A percentile compares a stretch with the other conserved stretches of the same genome.
phyloP scores from a whole-genome alignment of 2,329 filamentous ascomycete genomes.

The Aspergillus awamori region DNA sequence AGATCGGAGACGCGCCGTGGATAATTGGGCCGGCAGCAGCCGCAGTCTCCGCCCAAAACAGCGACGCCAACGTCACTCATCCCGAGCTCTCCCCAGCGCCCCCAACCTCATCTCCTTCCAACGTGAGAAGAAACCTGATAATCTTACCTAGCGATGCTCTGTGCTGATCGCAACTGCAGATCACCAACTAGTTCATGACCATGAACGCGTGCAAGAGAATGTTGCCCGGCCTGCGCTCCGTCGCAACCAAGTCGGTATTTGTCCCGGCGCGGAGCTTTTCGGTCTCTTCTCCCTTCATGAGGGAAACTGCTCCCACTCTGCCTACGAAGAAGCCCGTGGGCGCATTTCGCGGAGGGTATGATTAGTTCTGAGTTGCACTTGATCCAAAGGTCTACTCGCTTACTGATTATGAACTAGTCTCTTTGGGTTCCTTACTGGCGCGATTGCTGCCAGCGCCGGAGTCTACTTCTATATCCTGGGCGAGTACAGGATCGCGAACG shows the following conservation, averaged over 20 bases:
- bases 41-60: constrained; percentile 19
- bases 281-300: constrained; percentile 43
- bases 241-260: constrained; percentile 24
- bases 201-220: constrained; percentile 20
- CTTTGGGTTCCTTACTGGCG: constrained; percentile 88
- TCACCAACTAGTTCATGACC: background rate
- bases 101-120: constrained; percentile 4
- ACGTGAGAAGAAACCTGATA: constrained; percentile 3
- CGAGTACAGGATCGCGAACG: constrained; percentile 92
- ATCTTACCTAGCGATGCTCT: constrained; percentile 2
- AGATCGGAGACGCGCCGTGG: background rate
- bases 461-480: constrained; percentile 92
- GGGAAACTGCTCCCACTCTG: constrained; percentile 45
- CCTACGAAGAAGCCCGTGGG: constrained; percentile 68
- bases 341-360: constrained; percentile 71
- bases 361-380: background rate
- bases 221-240: constrained; percentile 23
- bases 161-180: constrained; percentile 9
- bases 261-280: constrained; percentile 36
- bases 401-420: constrained; percentile 57
- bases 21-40: constrained; percentile 23
- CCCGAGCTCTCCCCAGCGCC: constrained; percentile 14
- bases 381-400: background rate
- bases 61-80: constrained; percentile 21
- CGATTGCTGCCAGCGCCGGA: constrained; percentile 73